Evolutionary conservation across 164 flowering plant species (phyloP).

Genomic region (Piper betle): DNA sequence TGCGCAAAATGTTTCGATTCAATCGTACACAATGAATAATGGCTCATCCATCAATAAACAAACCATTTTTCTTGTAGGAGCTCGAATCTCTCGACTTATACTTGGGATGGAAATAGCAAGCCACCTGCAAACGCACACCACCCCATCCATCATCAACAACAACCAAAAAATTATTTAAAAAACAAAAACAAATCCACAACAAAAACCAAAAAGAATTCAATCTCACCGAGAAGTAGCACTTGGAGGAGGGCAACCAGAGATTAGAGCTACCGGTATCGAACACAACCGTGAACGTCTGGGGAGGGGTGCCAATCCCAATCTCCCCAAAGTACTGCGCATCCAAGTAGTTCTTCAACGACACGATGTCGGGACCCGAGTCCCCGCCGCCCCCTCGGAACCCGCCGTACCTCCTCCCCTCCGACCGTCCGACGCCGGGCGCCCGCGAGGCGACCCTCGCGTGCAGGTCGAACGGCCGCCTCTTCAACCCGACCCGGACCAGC

Average conservation of each 20-base stretch:
- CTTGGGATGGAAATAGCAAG: conserved; percentile 78
- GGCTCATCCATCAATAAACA: conserved; percentile 7
- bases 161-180: neutral
- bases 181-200: neutral
- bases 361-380: conserved; percentile 36
- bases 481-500: conserved; percentile 31
- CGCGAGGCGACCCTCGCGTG: conserved; percentile 16
- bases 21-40: too few relatives aligned
- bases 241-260: conserved; percentile 85
- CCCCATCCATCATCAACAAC: neutral
- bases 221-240: conserved; percentile 68
- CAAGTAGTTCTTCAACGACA: conserved; percentile 67
- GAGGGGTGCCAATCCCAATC: conserved; percentile 57
- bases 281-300: conserved; percentile 35
- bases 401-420: neutral
- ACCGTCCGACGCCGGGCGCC: conserved; percentile 9
- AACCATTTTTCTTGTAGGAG: conserved; percentile 75
- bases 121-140: conserved; percentile 27
- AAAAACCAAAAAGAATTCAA: neutral
- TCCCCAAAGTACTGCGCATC: conserved; percentile 93
- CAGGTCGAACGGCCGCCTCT: conserved; percentile 26
- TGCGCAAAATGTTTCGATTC: too few relatives aligned
- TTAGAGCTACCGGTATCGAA: conserved; percentile 94
- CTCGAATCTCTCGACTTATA: conserved; percentile 63
- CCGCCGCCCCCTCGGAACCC: conserved; percentile 21